Evolutionary conservation across 202 grass and related monocot species (phyloP).

Genomic region (Panicum virgatum): DNA sequence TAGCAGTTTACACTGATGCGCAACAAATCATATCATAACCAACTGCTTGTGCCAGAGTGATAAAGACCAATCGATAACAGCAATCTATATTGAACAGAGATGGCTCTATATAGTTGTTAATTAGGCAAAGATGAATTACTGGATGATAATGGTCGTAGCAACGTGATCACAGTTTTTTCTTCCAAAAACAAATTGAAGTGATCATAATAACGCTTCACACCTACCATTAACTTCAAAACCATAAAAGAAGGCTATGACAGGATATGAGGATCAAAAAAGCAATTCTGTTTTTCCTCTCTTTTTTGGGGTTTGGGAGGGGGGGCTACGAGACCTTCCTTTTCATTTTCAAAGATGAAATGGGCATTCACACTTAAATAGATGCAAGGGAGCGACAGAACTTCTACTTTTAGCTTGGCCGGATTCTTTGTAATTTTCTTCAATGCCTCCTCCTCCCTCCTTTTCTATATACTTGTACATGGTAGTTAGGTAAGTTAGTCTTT

Average conservation of each 20-base stretch:
- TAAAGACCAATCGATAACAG: conserved; percentile 18
- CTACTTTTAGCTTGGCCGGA: neutral
- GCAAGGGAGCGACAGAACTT: neutral
- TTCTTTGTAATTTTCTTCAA: neutral
- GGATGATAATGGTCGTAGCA: neutral
- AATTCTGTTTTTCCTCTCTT: neutral
- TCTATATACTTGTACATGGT: neutral
- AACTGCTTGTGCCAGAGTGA: neutral
- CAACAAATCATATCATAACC: conserved; percentile 6
- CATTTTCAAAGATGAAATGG: conserved; percentile 4
- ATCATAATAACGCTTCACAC: neutral
- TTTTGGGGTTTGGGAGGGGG: too few relatives aligned
- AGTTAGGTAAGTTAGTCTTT: neutral
- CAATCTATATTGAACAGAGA: conserved; percentile 2
- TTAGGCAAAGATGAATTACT: conserved; percentile 17
- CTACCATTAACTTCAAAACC: conserved; percentile 7
- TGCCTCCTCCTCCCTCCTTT: neutral
- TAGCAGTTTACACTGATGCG: conserved; percentile 21
- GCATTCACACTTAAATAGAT: neutral
- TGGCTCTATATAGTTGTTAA: neutral
- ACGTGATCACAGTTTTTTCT: neutral
- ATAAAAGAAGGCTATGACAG: neutral
- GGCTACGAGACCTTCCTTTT: neutral
- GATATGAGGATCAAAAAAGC: conserved; percentile 15
- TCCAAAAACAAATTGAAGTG: neutral